A percentile compares a stretch with the other conserved stretches of the same genome.
Evolutionary conservation across 2,329 filamentous ascomycete genomes (phyloP).

Genomic region (Sclerotinia nivalis): DNA sequence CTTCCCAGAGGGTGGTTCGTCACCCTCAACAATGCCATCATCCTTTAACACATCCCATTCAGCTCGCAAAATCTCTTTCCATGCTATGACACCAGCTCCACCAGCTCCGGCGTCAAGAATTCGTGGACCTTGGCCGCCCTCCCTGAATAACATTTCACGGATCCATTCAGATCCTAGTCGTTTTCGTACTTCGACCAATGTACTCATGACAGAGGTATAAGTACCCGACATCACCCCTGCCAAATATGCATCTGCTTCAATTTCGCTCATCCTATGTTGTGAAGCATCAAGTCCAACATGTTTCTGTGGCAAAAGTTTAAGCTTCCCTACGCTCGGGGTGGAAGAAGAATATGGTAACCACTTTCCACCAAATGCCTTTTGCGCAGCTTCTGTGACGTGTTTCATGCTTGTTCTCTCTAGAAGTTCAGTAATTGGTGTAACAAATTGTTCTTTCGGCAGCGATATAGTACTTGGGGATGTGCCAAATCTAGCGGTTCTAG

Average conservation of each 20-base stretch:
- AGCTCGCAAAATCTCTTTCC: conserved; percentile 74
- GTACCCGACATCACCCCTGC: conserved; percentile 68
- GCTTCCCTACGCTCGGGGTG: conserved; percentile 56
- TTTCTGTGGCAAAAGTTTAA: conserved; percentile 60
- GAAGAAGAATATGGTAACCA: conserved; percentile 75
- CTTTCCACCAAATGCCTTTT: conserved; percentile 72
- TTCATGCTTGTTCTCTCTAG: conserved; percentile 68
- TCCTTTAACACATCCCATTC: conserved; percentile 75
- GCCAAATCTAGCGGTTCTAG: conserved; percentile 70
- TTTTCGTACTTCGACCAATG: conserved; percentile 72
- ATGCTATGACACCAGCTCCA: conserved; percentile 72
- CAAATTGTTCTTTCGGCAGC: conserved; percentile 70
- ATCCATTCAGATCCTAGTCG: conserved; percentile 72
- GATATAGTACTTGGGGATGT: conserved; percentile 72
- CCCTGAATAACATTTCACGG: conserved; percentile 59
- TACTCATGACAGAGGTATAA: conserved; percentile 67
- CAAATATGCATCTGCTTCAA: conserved; percentile 73
- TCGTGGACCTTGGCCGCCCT: conserved; percentile 56
- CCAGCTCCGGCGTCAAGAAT: conserved; percentile 75
- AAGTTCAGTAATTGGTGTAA: conserved; percentile 68
- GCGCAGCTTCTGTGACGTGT: conserved; percentile 73
- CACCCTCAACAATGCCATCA: conserved; percentile 46
- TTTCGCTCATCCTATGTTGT: conserved; percentile 68
- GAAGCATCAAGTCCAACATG: conserved; percentile 64
- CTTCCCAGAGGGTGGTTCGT: conserved; percentile 64